These are phyloP conservation scores for Colletotrichum spinosum DNA, from an alignment of 2,329 filamentous ascomycete species.

Conservation along the genomic window DNA sequence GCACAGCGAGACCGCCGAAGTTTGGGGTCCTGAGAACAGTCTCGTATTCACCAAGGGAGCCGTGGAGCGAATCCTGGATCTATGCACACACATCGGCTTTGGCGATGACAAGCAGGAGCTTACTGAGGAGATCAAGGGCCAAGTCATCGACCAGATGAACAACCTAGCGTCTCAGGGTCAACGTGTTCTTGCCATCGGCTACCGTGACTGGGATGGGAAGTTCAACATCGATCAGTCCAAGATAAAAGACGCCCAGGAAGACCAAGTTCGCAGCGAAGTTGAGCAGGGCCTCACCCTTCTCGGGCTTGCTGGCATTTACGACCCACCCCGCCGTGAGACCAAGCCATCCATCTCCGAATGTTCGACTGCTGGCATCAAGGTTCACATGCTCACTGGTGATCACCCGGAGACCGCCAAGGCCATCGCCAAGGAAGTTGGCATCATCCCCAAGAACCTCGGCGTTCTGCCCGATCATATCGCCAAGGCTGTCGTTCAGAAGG, in stretches of 20 bases:
- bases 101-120: constrained; percentile 57
- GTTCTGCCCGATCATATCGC: constrained; percentile 71
- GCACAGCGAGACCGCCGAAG: constrained; percentile 49
- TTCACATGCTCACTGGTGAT: constrained; percentile 89
- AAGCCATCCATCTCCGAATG: constrained; percentile 78
- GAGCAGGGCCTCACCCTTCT: constrained; percentile 78
- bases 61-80: constrained; percentile 69
- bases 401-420: constrained; percentile 82
- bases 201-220: constrained; percentile 67
- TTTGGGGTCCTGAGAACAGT: constrained; percentile 57
- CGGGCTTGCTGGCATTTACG: constrained; percentile 88
- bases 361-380: constrained; percentile 78
- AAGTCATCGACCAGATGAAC: constrained; percentile 66
- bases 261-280: constrained; percentile 66
- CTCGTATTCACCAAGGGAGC: constrained; percentile 72
- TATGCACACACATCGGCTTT: constrained; percentile 62
- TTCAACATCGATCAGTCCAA: constrained; percentile 52
- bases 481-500: constrained; percentile 78
- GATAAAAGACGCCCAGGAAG: constrained; percentile 46
- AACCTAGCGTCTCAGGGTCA: constrained; percentile 74
- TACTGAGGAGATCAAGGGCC: constrained; percentile 62
- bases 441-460: constrained; percentile 74
- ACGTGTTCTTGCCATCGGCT: constrained; percentile 78
- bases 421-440: constrained; percentile 83
- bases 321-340: constrained; percentile 86